Base-by-base conservation (phyloP, 768 basidiomycete species). In the Cystobasidium tubakii region DNA sequence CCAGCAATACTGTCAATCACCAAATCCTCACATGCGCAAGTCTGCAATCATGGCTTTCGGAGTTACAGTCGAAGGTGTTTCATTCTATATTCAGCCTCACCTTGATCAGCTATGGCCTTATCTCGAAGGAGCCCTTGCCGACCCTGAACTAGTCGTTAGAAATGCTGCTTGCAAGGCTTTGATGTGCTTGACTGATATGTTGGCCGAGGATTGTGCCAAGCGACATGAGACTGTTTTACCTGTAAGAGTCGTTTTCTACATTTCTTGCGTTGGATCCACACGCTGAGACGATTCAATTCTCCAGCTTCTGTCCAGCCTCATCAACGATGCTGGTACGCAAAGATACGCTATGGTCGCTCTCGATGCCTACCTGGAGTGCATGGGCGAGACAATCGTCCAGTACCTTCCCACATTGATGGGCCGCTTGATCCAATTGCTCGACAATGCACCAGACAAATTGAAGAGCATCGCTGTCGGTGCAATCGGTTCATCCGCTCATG, bases 401-500 rank as follows among this genome's bases (percentile, higher is more conserved):
- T 98, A 99, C 83, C 87, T 99, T 60, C 86, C 86, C 67, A 86
- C 90, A 74, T 92, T 99, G 79, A 98, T 99, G 96, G 90, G 92
- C 77, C 88, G 90, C 57, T 89, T 99, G 66, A 87, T 87, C 50
- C 87, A 87, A 74, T 86, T 99, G 27, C 87, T 99, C 71, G 90
- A 92, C 78, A 88, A 86, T 21, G 92, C 92, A 0, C 89, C 92
- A n/a, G 83, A 90, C 75, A 80, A 87, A 34, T 88, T 97, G 82
- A 95, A 97, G 83, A 85, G 90, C 54, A 93, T 97, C 77, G 91
- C 97, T 77, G 94, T 92, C 75, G 95, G 95, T 9, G 96, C 96
- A 23, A 97, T 99, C 77, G 96, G 96, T 42, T 94, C 92, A 77
- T 95, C 96, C 42, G 95, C 96, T 1, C 94, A 98, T 81, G 95